phyloP scores from a whole-genome alignment of 2,329 filamentous ascomycete genomes.

The Penicillium freii region DNA sequence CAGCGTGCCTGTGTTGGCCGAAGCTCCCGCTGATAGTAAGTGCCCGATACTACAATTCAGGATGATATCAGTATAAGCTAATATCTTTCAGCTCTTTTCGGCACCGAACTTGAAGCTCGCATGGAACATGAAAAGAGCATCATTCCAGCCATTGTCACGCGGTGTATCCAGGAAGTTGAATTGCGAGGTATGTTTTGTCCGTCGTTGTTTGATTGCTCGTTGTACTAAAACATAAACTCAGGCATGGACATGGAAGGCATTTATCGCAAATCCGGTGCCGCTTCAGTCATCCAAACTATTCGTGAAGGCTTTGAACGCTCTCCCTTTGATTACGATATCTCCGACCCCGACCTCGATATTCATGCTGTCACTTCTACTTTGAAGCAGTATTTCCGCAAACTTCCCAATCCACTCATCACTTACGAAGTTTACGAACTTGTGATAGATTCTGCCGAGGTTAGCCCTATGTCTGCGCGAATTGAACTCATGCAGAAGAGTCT shows the following conservation, averaged over 20 bases:
- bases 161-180: slow-evolving; percentile 96
- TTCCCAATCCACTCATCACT: slow-evolving; percentile 84
- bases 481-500: slow-evolving; percentile 71
- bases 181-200: slow-evolving; percentile 63
- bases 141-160: slow-evolving; percentile 85
- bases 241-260: slow-evolving; percentile 95
- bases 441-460: slow-evolving; percentile 65
- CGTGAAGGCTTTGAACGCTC: slow-evolving; percentile 88
- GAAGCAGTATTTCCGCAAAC: slow-evolving; percentile 95
- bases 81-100: slow-evolving; percentile 64
- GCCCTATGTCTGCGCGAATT: slow-evolving; percentile 66
- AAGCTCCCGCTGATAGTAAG: slow-evolving; percentile 42
- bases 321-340: slow-evolving; percentile 77
- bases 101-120: slow-evolving; percentile 81
- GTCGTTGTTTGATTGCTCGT: neutral
- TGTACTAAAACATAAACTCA: slow-evolving; percentile 27
- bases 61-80: slow-evolving; percentile 3
- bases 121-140: slow-evolving; percentile 84
- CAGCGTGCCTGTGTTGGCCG: slow-evolving; percentile 42
- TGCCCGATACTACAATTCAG: slow-evolving; percentile 1
- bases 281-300: slow-evolving; percentile 83
- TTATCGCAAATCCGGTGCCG: slow-evolving; percentile 94
- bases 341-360: slow-evolving; percentile 89
- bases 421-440: slow-evolving; percentile 90
- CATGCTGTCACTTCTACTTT: slow-evolving; percentile 92